Percentiles rank a stretch among this genome's conserved stretches.
These are phyloP conservation scores for Sungouiozyma intestinalis DNA, from an alignment of 805 yeast species.

Conservation along the genomic window DNA sequence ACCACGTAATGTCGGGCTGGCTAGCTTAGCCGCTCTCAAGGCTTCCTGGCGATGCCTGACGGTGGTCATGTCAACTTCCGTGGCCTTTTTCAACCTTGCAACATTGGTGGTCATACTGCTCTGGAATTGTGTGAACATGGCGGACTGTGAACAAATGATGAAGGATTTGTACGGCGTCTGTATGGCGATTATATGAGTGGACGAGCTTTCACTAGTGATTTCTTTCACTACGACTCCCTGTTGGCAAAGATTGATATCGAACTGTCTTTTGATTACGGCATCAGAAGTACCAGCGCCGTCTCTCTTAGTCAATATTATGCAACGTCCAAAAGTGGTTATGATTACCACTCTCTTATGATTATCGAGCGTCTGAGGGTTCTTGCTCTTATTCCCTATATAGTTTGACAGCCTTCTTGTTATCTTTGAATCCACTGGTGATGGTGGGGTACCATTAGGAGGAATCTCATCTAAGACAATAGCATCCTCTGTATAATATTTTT, in stretches of 20 bases:
- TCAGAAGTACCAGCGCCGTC: conserved; percentile 26
- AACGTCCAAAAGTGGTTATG: conserved; percentile 36
- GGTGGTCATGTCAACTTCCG: neutral
- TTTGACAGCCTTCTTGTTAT: neutral
- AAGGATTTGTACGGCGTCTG: conserved; percentile 45
- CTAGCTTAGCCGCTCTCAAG: neutral
- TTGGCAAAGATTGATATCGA: conserved; percentile 45
- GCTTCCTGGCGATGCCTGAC: neutral
- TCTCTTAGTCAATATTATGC: conserved; percentile 38
- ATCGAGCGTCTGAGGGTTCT: neutral
- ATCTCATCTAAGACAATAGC: neutral
- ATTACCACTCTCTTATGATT: neutral
- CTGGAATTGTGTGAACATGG: neutral
- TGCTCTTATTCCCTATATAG: neutral
- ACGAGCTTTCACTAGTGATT: conserved; percentile 36
- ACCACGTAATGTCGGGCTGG: neutral
- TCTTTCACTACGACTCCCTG: conserved; percentile 50
- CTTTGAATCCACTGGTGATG: neutral
- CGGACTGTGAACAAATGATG: conserved; percentile 13
- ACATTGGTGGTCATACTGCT: neutral
- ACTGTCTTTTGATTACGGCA: conserved; percentile 32
- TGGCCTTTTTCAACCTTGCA: neutral
- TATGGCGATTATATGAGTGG: conserved; percentile 40
- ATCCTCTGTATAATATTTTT: neutral
- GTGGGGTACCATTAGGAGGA: neutral